phyloP scores from a whole-genome alignment of 176 grass and related monocot species.

The Aegilops sharonensis region DNA sequence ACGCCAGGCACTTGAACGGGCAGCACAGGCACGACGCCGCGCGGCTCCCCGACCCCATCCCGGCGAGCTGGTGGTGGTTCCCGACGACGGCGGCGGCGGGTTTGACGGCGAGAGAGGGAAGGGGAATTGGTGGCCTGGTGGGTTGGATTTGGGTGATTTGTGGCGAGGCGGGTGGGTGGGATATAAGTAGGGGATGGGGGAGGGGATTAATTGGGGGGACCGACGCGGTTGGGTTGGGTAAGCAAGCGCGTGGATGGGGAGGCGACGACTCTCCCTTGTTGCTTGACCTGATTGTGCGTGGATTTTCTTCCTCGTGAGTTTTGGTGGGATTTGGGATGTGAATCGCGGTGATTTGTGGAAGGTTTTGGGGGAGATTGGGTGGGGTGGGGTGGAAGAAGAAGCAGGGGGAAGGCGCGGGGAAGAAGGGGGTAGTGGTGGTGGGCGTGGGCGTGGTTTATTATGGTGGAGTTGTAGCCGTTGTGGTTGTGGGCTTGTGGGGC shows the following conservation, averaged over 20 bases:
- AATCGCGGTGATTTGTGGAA: background rate
- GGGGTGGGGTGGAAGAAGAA: too few species aligned
- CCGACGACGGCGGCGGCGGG: too few species aligned
- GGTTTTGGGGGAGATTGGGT: background rate
- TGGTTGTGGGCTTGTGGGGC: background rate
- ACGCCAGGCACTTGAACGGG: constrained; percentile 48
- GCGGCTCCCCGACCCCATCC: constrained; percentile 40
- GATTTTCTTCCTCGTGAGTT: background rate
- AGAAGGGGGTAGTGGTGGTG: too few species aligned
- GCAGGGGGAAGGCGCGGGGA: background rate
- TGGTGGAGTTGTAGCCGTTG: background rate
- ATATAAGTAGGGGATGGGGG: background rate
- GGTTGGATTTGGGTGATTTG: background rate
- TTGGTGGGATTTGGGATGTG: background rate
- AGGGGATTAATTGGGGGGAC: background rate
- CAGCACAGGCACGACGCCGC: constrained; percentile 56
- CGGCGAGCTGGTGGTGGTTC: background rate
- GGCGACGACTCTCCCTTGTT: background rate
- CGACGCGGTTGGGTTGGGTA: background rate
- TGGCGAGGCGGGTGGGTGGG: background rate
- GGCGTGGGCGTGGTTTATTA: too few species aligned
- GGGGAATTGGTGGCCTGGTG: too few species aligned
- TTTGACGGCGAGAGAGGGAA: background rate
- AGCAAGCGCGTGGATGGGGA: background rate
- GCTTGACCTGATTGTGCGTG: background rate